phyloP scores from a whole-genome alignment of 2,329 filamentous ascomycete genomes.

The Xylaria multiplex region DNA sequence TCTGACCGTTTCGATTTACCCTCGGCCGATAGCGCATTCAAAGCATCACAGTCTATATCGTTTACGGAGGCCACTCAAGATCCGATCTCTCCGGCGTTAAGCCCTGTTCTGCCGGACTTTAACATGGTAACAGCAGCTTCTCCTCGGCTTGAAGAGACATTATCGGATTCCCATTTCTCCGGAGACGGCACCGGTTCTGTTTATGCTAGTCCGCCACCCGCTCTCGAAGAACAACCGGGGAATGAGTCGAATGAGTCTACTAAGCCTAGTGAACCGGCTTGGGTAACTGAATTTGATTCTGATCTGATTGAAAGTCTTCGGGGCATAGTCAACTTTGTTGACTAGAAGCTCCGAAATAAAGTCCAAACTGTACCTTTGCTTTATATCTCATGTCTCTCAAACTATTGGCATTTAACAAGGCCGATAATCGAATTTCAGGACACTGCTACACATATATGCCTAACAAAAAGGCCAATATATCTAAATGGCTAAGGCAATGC shows the following conservation, averaged over 20 bases:
- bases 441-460: slow-evolving; percentile 4
- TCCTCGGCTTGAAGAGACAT: not conserved
- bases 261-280: slow-evolving; percentile 39
- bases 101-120: slow-evolving; percentile 25
- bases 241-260: not conserved
- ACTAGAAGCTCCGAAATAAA: slow-evolving; percentile 28
- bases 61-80: not conserved
- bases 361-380: not conserved
- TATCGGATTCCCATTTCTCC: not conserved
- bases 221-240: not conserved
- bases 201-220: not conserved
- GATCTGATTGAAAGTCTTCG: slow-evolving; percentile 46
- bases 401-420: slow-evolving; percentile 3
- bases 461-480: not conserved
- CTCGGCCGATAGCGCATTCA: slow-evolving; percentile 16
- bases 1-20: slow-evolving; percentile 42
- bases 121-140: not conserved
- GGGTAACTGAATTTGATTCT: slow-evolving; percentile 45
- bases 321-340: slow-evolving; percentile 46
- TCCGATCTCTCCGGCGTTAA: slow-evolving; percentile 1
- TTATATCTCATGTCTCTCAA: not conserved
- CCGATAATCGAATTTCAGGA: not conserved
- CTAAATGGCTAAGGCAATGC: not conserved
- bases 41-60: slow-evolving; percentile 10
- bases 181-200: not conserved